Percentiles rank a stretch among this genome's conserved stretches.
These are phyloP conservation scores for Beverwykella pulmonaria DNA, from an alignment of 495 filamentous ascomycete genomes.

Conservation along the genomic window DNA sequence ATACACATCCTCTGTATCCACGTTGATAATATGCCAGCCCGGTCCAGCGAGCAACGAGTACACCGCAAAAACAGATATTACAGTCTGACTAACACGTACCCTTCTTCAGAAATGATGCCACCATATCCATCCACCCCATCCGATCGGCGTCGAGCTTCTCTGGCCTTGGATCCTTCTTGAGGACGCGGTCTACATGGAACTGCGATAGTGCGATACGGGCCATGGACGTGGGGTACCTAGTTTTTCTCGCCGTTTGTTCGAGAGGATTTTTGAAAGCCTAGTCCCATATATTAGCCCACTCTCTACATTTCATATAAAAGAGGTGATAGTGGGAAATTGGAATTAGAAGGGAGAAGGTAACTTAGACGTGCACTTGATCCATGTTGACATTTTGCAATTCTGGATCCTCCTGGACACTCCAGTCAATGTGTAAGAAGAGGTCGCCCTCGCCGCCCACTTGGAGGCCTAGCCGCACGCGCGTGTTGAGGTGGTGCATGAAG, in stretches of 20 bases:
- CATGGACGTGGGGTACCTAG: background rate
- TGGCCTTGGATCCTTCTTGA: background rate
- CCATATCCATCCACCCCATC: background rate
- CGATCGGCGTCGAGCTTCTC: background rate
- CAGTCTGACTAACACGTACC: background rate
- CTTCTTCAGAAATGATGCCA: background rate
- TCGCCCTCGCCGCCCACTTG: background rate
- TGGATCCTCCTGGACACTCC: background rate
- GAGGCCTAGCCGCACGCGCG: background rate
- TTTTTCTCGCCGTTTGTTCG: background rate
- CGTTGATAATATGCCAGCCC: background rate
- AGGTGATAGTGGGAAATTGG: background rate
- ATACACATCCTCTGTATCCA: background rate
- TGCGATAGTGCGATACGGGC: background rate
- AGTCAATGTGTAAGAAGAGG: background rate
- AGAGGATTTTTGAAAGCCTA: background rate
- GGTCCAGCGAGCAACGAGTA: background rate
- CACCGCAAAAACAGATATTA: background rate
- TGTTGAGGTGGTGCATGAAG: too few species aligned
- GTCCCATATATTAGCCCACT: background rate
- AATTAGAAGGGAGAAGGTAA: background rate
- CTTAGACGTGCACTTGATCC: background rate
- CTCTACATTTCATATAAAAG: background rate
- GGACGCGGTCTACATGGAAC: background rate
- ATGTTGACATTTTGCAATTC: background rate